Percentiles rank a stretch among this genome's conserved stretches.
These are phyloP conservation scores for Pseudofabraea citricarpa DNA, from an alignment of 2,329 filamentous ascomycete genomes.

Conservation along the genomic window DNA sequence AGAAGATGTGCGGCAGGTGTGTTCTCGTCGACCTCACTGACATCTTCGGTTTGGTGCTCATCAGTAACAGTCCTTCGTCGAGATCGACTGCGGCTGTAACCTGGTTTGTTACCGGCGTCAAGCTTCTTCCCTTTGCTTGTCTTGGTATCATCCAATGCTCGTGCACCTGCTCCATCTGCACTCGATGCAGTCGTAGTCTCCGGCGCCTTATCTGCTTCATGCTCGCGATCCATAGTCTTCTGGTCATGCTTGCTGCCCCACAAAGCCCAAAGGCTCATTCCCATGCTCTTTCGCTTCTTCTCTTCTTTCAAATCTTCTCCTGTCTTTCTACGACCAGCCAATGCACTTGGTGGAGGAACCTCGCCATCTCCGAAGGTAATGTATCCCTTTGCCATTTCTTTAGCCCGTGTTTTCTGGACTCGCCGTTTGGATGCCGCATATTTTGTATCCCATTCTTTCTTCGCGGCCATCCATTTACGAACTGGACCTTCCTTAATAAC, in stretches of 20 bases:
- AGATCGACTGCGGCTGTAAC: slow-evolving; percentile 34
- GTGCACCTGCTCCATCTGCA: slow-evolving; percentile 39
- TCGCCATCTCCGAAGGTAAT: slow-evolving; percentile 68
- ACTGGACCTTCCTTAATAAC: slow-evolving; percentile 77
- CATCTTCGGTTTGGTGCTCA: slow-evolving; percentile 40
- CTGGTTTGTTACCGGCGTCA: slow-evolving; percentile 8
- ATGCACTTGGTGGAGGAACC: slow-evolving; percentile 74
- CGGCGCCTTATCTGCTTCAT: slow-evolving; percentile 40
- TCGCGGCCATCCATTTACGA: slow-evolving; percentile 76
- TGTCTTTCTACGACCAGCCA: slow-evolving; percentile 64
- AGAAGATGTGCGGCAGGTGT: slow-evolving; percentile 40
- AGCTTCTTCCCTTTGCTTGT: slow-evolving; percentile 10
- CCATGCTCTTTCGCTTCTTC: slow-evolving; percentile 61
- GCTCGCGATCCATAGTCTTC: slow-evolving; percentile 57
- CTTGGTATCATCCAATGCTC: slow-evolving; percentile 15
- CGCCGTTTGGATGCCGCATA: slow-evolving; percentile 66
- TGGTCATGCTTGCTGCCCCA: slow-evolving; percentile 91
- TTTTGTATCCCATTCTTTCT: slow-evolving; percentile 65
- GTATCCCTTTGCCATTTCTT: slow-evolving; percentile 69
- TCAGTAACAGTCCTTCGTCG: slow-evolving; percentile 44
- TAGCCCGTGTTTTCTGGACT: slow-evolving; percentile 68
- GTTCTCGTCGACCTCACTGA: slow-evolving; percentile 29
- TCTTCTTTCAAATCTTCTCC: slow-evolving; percentile 43
- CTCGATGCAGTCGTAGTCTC: slow-evolving; percentile 29
- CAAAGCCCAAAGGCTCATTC: slow-evolving; percentile 76